Evolutionary conservation across 257 asterid genomes (phyloP).

Genomic region (Solanum verrucosum): DNA sequence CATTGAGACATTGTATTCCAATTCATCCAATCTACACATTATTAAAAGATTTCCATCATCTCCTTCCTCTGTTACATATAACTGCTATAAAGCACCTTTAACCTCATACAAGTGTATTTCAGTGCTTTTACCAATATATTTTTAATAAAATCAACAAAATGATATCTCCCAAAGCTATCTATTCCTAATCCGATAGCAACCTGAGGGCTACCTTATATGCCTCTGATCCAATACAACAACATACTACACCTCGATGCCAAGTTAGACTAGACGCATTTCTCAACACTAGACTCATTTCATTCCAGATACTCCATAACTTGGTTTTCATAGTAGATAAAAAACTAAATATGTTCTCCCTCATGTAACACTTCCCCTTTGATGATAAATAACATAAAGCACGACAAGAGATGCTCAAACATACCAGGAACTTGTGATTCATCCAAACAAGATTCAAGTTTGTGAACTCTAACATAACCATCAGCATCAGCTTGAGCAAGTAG

Average conservation of each 20-base stretch:
- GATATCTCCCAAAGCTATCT: not conserved
- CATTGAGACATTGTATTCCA: not conserved
- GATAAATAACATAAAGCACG: not conserved
- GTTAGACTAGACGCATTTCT: not conserved
- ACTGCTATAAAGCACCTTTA: not conserved
- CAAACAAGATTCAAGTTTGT: conserved; percentile 30
- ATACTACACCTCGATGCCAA: not conserved
- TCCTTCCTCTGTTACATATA: not conserved
- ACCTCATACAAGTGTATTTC: not conserved
- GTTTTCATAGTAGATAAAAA: not conserved
- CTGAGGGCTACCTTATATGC: not conserved
- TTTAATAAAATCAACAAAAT: not conserved
- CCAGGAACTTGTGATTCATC: conserved; percentile 26
- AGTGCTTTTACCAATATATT: not conserved
- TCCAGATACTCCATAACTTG: not conserved
- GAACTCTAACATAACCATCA: conserved; percentile 62
- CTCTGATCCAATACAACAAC: not conserved
- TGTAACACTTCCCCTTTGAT: not conserved
- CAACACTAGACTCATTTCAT: not conserved
- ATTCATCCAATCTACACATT: not conserved
- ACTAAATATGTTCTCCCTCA: not conserved
- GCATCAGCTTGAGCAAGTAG: conserved; percentile 98
- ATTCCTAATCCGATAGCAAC: not conserved
- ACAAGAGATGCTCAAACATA: conserved; percentile 2
- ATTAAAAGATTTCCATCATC: not conserved